Conservation (phyloP, 305 asterid genomes). For the Fraxinus dipetala region DNA sequence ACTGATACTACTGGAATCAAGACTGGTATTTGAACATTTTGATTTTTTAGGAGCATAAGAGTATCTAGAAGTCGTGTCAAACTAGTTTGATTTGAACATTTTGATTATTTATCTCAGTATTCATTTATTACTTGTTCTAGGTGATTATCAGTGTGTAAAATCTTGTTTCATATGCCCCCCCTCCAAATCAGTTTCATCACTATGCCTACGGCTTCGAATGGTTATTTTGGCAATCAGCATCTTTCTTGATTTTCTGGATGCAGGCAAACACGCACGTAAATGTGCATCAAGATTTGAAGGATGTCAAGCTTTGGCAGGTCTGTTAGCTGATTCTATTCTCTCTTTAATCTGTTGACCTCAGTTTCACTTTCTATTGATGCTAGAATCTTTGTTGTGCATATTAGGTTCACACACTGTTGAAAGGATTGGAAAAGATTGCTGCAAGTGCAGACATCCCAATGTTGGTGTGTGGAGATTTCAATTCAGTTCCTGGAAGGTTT, state of each 20-base stretch:
- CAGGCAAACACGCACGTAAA: slow-evolving; percentile 98
- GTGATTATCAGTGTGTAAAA: not conserved
- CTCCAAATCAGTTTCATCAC: not conserved
- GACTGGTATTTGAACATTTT: not conserved
- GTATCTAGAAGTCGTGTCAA: not conserved
- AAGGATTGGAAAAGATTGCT: slow-evolving; percentile 97
- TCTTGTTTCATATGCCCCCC: not conserved
- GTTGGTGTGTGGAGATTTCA: slow-evolving; percentile 98
- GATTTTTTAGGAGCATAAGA: not conserved
- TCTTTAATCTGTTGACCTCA: slow-evolving; percentile 12
- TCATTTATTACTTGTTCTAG: not conserved
- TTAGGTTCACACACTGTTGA: slow-evolving; percentile 87
- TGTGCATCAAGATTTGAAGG: slow-evolving; percentile 83
- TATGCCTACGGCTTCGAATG: slow-evolving; percentile 3
- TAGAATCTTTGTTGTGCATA: slow-evolving; percentile 15
- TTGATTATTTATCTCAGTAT: not conserved
- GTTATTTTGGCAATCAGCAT: slow-evolving; percentile 20
- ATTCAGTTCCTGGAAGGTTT: slow-evolving; percentile 90
- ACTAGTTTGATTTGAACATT: not conserved
- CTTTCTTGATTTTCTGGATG: slow-evolving; percentile 26
- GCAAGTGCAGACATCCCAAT: slow-evolving; percentile 92
- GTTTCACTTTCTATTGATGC: slow-evolving; percentile 18
- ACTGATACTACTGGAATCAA: not conserved
- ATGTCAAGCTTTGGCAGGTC: slow-evolving; percentile 99
- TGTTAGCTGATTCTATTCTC: slow-evolving; percentile 18